Conservation (phyloP, 495 filamentous ascomycete genomes). For the Neurospora sp. region DNA sequence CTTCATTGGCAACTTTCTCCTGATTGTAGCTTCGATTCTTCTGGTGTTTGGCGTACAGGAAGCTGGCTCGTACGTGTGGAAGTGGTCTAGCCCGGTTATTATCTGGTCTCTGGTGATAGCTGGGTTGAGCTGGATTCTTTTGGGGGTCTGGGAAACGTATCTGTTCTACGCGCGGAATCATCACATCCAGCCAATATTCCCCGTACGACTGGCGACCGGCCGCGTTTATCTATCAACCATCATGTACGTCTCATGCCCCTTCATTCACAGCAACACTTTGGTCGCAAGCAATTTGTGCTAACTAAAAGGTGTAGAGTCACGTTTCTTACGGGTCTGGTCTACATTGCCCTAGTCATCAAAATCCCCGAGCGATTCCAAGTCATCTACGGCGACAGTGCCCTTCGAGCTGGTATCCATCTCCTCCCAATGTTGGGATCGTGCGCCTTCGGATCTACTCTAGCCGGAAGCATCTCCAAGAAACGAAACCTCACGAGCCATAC, state of each 20-base stretch:
- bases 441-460: conserved; percentile 42
- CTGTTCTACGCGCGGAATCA: conserved; percentile 18
- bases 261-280: not conserved
- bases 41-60: conserved; percentile 51
- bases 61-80: conserved; percentile 34
- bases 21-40: conserved; percentile 45
- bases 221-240: conserved; percentile 31
- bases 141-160: conserved; percentile 37
- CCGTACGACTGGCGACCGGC: conserved; percentile 24
- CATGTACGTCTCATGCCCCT: conserved; percentile 21
- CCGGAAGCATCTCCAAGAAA: conserved; percentile 34
- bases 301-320: conserved; percentile 25
- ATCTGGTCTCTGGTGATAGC: conserved; percentile 33
- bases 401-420: conserved; percentile 46
- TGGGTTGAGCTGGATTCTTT: conserved; percentile 34
- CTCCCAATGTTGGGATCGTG: conserved; percentile 44
- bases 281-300: conserved; percentile 2
- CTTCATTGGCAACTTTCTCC: conserved; percentile 44
- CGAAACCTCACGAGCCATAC: conserved; percentile 40
- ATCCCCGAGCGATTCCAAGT: conserved; percentile 53
- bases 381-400: conserved; percentile 37
- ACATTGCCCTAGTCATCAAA: conserved; percentile 45
- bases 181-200: conserved; percentile 31
- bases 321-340: conserved; percentile 46
- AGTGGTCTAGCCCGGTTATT: conserved; percentile 36